These are phyloP conservation scores for Pseudomonodictys pantanalensis DNA, from an alignment of 495 filamentous ascomycete genomes.

Conservation along the genomic window DNA sequence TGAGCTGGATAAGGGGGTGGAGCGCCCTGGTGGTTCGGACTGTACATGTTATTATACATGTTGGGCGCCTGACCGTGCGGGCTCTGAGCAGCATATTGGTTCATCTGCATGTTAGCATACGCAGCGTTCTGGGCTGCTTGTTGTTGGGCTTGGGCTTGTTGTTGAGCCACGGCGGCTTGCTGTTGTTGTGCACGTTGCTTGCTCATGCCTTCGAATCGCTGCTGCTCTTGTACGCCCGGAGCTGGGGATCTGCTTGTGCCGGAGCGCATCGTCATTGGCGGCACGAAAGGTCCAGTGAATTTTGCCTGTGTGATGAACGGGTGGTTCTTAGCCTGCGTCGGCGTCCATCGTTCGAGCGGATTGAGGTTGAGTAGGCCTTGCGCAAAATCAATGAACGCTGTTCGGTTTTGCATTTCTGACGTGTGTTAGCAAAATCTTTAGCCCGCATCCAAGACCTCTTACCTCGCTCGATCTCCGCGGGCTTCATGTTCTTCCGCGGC, in stretches of 20 bases:
- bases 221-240: slow-evolving; percentile 95
- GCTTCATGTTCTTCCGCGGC: slow-evolving; percentile 99
- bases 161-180: slow-evolving; percentile 45
- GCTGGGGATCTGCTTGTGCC: slow-evolving; percentile 81
- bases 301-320: slow-evolving; percentile 99
- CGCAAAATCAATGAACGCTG: slow-evolving; percentile 99
- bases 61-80: slow-evolving; percentile 46
- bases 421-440: slow-evolving; percentile 24
- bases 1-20: slow-evolving; percentile 85
- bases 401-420: slow-evolving; percentile 93
- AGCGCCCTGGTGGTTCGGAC: slow-evolving; percentile 66
- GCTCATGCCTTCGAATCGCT: slow-evolving; percentile 85
- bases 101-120: slow-evolving; percentile 58
- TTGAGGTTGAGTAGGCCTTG: slow-evolving; percentile 91
- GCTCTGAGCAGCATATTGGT: slow-evolving; percentile 52
- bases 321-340: slow-evolving; percentile 94
- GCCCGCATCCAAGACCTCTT: slow-evolving; percentile 33
- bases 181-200: slow-evolving; percentile 71
- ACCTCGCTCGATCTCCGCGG: slow-evolving; percentile 93
- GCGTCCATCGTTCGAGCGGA: slow-evolving; percentile 95
- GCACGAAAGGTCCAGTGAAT: slow-evolving; percentile 90
- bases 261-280: slow-evolving; percentile 94
- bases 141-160: slow-evolving; percentile 46
- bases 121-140: slow-evolving; percentile 55
- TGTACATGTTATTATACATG: slow-evolving; percentile 75